Conservation (phyloP, 371 early-diverging fungal genomes). For the Rhizopus sp. region DNA sequence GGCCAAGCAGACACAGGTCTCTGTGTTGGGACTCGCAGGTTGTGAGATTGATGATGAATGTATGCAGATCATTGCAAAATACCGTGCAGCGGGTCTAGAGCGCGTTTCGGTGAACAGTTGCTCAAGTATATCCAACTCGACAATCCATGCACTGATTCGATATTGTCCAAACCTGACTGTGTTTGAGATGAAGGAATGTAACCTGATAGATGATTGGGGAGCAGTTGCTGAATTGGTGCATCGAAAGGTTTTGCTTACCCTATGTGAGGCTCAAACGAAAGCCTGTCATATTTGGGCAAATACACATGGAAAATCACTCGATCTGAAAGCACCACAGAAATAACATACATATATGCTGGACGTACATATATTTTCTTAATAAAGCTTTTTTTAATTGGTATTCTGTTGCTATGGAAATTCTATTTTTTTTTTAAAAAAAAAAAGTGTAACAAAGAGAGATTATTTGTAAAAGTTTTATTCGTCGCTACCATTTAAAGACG, state of each 20-base stretch:
- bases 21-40: constrained; percentile 59
- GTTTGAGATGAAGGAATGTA: constrained; percentile 63
- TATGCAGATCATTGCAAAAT: constrained; percentile 46
- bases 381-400: no score
- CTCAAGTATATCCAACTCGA: constrained; percentile 47
- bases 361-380: no score
- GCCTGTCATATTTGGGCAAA: constrained; percentile 41
- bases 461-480: no score
- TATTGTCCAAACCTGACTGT: constrained; percentile 58
- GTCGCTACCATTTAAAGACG: no score
- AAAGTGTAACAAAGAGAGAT: no score
- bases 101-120: constrained; percentile 62
- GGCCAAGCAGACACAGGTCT: constrained; percentile 49
- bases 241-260: constrained; percentile 39
- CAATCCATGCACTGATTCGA: constrained; percentile 45
- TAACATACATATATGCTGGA: neutral
- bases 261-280: constrained; percentile 45
- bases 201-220: constrained; percentile 46
- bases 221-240: constrained; percentile 37
- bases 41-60: constrained; percentile 60
- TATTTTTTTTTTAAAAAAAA: no score
- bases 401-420: no score
- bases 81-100: constrained; percentile 43
- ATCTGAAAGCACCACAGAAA: constrained; percentile 37
- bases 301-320: constrained; percentile 22